Conservation (phyloP, 257 asterid species). For the Capsicum pubescens region DNA sequence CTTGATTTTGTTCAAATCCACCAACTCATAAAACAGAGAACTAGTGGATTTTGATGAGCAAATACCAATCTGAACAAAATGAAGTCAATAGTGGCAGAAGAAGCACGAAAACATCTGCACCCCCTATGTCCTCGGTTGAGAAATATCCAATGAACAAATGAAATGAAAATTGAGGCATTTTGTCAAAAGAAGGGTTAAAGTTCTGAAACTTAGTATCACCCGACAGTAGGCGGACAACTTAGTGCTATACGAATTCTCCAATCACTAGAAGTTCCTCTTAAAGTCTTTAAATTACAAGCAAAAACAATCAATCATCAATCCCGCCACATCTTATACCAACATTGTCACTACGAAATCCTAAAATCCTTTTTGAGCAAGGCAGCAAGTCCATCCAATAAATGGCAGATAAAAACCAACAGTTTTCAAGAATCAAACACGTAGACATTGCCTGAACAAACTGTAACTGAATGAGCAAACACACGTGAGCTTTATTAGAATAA, state of each 20-base stretch:
- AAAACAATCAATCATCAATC: conserved; percentile 6
- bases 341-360: conserved; percentile 38
- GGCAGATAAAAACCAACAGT: conserved; percentile 34
- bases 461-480: conserved; percentile 39
- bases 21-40: conserved; percentile 28
- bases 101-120: conserved; percentile 4
- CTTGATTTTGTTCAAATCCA: conserved; percentile 52
- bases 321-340: conserved; percentile 11
- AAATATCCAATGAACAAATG: conserved; percentile 5
- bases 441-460: conserved; percentile 42
- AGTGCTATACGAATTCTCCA: neutral
- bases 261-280: conserved; percentile 16
- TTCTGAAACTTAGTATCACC: neutral
- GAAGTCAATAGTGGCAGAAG: neutral
- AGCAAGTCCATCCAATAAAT: conserved; percentile 31
- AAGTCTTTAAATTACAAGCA: conserved; percentile 8
- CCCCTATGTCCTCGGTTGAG: conserved; percentile 11
- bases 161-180: neutral
- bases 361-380: conserved; percentile 29
- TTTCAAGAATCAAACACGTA: conserved; percentile 39
- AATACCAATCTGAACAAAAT: conserved; percentile 26
- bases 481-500: conserved; percentile 38
- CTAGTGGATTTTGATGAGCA: neutral
- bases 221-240: neutral
- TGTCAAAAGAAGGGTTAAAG: neutral